phyloP scores from a whole-genome alignment of 768 basidiomycete genomes.

The Tephrocybe sp. region DNA sequence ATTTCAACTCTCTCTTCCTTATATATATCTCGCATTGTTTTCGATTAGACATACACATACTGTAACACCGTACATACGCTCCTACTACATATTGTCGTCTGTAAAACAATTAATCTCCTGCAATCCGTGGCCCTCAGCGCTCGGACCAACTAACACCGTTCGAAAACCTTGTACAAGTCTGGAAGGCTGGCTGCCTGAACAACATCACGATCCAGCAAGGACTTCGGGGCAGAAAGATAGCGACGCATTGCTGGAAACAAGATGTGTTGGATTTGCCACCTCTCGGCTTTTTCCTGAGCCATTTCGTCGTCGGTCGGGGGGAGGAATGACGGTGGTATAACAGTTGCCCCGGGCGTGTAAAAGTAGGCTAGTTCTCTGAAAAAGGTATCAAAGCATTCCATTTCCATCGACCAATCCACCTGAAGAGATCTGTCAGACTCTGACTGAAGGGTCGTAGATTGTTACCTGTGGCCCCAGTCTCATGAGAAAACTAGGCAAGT shows the following conservation, averaged over 20 bases:
- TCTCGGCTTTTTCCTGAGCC: slow-evolving; percentile 55
- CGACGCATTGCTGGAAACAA: slow-evolving; percentile 85
- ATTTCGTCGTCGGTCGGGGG: slow-evolving; percentile 32
- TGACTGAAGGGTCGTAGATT: not conserved
- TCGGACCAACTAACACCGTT: slow-evolving; percentile 86
- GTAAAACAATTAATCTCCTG: slow-evolving; percentile 16
- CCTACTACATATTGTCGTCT: slow-evolving; percentile 17
- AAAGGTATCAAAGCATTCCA: slow-evolving; percentile 83
- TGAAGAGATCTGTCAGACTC: slow-evolving; percentile 28
- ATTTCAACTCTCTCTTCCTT: not conserved
- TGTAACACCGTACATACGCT: slow-evolving; percentile 18
- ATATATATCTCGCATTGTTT: slow-evolving; percentile 14
- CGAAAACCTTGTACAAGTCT: slow-evolving; percentile 93
- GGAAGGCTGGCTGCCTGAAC: slow-evolving; percentile 89
- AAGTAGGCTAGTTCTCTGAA: slow-evolving; percentile 91
- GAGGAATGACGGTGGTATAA: slow-evolving; percentile 14
- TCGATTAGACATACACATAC: slow-evolving; percentile 18
- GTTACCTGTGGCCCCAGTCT: slow-evolving; percentile 87
- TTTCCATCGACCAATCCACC: slow-evolving; percentile 89
- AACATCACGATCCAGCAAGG: slow-evolving; percentile 69
- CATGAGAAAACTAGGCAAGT: slow-evolving; percentile 88
- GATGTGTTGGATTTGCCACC: slow-evolving; percentile 90
- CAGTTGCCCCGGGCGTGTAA: slow-evolving; percentile 68
- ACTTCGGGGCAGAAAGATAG: slow-evolving; percentile 69
- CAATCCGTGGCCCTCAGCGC: slow-evolving; percentile 1